Conservation (phyloP, 306 rosid species). For the Elaeagnus macrophylla region DNA sequence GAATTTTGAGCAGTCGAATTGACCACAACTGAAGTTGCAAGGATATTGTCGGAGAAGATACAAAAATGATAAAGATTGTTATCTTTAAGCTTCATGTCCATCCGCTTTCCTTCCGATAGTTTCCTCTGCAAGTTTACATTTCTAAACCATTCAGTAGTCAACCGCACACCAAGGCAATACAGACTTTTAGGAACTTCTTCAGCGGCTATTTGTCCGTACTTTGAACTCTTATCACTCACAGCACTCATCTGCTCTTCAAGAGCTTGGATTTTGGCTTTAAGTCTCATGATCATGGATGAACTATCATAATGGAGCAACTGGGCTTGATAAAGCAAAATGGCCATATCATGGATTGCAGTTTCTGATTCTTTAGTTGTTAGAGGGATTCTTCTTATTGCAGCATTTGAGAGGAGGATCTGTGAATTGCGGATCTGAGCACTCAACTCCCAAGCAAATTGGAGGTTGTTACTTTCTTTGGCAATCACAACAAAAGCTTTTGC, state of each 20-base stretch:
- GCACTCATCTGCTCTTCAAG: slow-evolving; percentile 76
- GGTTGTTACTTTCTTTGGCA: slow-evolving; percentile 79
- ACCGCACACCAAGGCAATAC: slow-evolving; percentile 73
- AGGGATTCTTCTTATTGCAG: slow-evolving; percentile 68
- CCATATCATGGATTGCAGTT: slow-evolving; percentile 60
- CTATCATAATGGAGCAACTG: slow-evolving; percentile 87
- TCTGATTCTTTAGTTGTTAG: slow-evolving; percentile 58
- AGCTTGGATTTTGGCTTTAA: slow-evolving; percentile 71
- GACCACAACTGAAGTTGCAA: slow-evolving; percentile 86
- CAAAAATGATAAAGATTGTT: slow-evolving; percentile 64
- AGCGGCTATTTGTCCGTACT: slow-evolving; percentile 88
- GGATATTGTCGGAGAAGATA: slow-evolving; percentile 73
- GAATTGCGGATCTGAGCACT: slow-evolving; percentile 89
- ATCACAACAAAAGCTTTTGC: slow-evolving; percentile 86
- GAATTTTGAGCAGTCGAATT: slow-evolving; percentile 72
- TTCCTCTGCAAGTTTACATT: slow-evolving; percentile 43
- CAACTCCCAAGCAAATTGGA: slow-evolving; percentile 90
- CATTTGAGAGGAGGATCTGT: slow-evolving; percentile 70
- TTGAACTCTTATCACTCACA: slow-evolving; percentile 73
- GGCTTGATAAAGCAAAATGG: slow-evolving; percentile 64
- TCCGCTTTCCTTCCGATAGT: slow-evolving; percentile 42
- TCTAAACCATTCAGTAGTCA: slow-evolving; percentile 74
- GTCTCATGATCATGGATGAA: slow-evolving; percentile 84
- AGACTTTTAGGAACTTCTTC: slow-evolving; percentile 86
- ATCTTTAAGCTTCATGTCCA: slow-evolving; percentile 59